Evolutionary conservation across 2,329 filamentous ascomycete genomes (phyloP).

Genomic region (Fusarium begoniae): DNA sequence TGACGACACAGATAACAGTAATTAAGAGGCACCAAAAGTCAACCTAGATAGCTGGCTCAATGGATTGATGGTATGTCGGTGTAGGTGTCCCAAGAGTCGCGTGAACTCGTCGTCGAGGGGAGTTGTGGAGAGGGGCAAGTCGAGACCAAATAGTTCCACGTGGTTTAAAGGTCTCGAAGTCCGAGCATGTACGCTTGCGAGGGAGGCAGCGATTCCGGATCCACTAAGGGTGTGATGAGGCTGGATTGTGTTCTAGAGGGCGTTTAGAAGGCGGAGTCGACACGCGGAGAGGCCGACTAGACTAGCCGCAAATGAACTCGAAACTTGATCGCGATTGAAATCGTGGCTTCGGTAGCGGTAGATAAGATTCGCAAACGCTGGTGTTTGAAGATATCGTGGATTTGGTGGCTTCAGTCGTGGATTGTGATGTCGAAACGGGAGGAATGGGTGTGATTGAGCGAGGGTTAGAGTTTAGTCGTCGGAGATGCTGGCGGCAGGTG

Average conservation of each 20-base stretch:
- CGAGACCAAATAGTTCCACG: slow-evolving; percentile 40
- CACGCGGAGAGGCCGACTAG: slow-evolving; percentile 31
- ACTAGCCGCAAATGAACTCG: slow-evolving; percentile 23
- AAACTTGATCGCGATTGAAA: slow-evolving; percentile 13
- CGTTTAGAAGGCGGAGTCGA: slow-evolving; percentile 22
- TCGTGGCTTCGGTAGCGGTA: slow-evolving; percentile 11
- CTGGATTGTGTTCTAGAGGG: slow-evolving; percentile 30
- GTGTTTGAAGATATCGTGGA: slow-evolving; percentile 1
- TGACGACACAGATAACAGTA: background rate
- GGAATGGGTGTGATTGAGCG: slow-evolving; percentile 7
- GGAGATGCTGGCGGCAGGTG: slow-evolving; percentile 16
- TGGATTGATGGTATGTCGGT: slow-evolving; percentile 9
- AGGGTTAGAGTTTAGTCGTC: slow-evolving; percentile 3
- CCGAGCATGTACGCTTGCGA: slow-evolving; percentile 27
- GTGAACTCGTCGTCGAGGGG: slow-evolving; percentile 11
- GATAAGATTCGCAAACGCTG: background rate
- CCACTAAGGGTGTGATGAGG: slow-evolving; percentile 31
- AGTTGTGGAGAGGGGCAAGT: slow-evolving; percentile 17
- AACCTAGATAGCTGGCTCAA: background rate
- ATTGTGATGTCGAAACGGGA: background rate
- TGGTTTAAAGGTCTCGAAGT: slow-evolving; percentile 35
- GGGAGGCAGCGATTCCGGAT: slow-evolving; percentile 24
- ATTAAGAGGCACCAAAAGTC: background rate
- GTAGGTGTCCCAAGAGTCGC: slow-evolving; percentile 9
- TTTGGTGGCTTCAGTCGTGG: slow-evolving; percentile 14